Conservation (phyloP, 306 rosid species). For the Rubus idaeus region DNA sequence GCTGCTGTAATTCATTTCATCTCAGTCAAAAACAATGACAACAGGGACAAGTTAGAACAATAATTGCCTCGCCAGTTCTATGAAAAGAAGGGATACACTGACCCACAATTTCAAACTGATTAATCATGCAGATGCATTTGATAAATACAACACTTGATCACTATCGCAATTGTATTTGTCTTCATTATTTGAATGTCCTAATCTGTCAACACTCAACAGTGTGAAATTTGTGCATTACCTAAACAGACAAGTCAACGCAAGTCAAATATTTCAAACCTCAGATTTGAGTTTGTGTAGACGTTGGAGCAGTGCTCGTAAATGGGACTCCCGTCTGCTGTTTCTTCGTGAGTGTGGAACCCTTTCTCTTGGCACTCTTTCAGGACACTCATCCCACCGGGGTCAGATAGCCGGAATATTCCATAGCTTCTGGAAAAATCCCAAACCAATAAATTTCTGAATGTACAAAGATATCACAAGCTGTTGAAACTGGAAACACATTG, state of each 20-base stretch:
- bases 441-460: not conserved
- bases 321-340: conserved; percentile 56
- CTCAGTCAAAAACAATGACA: not conserved
- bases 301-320: conserved; percentile 65
- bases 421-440: conserved; percentile 44
- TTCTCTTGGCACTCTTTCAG: conserved; percentile 52
- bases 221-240: not conserved
- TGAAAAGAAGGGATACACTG: not conserved
- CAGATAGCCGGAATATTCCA: conserved; percentile 68
- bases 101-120: not conserved
- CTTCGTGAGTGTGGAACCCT: conserved; percentile 72
- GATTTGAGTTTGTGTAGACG: conserved; percentile 67
- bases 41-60: not conserved
- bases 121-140: conserved; percentile 1
- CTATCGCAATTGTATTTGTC: not conserved
- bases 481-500: not conserved
- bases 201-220: not conserved
- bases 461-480: not conserved
- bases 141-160: not conserved
- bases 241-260: conserved; percentile 47
- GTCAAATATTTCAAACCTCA: conserved; percentile 82
- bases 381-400: conserved; percentile 70
- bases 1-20: not conserved
- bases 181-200: not conserved
- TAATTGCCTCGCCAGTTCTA: not conserved